These are phyloP conservation scores for Amphirosellinia nigrospora DNA, from an alignment of 495 filamentous ascomycete genomes.

Conservation along the genomic window DNA sequence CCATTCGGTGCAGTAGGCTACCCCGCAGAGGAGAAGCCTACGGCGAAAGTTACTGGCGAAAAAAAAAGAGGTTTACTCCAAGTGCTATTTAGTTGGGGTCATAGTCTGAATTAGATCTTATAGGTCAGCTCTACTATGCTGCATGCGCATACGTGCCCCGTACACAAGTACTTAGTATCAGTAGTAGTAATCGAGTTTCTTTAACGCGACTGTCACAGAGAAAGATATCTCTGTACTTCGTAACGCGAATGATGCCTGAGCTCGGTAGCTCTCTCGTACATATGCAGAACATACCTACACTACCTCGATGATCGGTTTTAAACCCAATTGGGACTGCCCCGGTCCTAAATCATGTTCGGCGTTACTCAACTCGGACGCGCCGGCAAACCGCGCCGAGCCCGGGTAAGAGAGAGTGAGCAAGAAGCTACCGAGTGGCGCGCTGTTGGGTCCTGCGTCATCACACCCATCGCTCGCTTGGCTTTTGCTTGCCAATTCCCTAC, in stretches of 20 bases:
- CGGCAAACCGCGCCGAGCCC: slow-evolving; percentile 19
- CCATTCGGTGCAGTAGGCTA: neutral
- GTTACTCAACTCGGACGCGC: slow-evolving; percentile 28
- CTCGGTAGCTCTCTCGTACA: neutral
- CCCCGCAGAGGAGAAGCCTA: slow-evolving; percentile 20
- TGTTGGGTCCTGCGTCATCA: slow-evolving; percentile 14
- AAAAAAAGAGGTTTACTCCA: slow-evolving; percentile 4
- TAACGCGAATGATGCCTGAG: slow-evolving; percentile 4
- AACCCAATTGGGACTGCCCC: slow-evolving; percentile 20
- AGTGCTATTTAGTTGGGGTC: neutral
- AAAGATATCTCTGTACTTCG: neutral
- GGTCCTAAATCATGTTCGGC: slow-evolving; percentile 14
- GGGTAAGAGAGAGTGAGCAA: neutral
- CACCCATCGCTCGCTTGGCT: slow-evolving; percentile 9
- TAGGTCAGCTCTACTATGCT: neutral
- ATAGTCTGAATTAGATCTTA: neutral
- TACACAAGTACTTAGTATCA: neutral
- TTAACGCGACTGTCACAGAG: neutral
- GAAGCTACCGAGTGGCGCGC: neutral
- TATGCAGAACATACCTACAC: slow-evolving; percentile 20
- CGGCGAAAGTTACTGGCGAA: neutral
- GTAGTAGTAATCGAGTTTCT: neutral
- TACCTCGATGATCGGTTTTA: neutral
- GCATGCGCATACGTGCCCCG: neutral
- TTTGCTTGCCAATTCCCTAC: neutral